phyloP scores from a whole-genome alignment of 106 monocot species.

The Dendrobium catenatum region DNA sequence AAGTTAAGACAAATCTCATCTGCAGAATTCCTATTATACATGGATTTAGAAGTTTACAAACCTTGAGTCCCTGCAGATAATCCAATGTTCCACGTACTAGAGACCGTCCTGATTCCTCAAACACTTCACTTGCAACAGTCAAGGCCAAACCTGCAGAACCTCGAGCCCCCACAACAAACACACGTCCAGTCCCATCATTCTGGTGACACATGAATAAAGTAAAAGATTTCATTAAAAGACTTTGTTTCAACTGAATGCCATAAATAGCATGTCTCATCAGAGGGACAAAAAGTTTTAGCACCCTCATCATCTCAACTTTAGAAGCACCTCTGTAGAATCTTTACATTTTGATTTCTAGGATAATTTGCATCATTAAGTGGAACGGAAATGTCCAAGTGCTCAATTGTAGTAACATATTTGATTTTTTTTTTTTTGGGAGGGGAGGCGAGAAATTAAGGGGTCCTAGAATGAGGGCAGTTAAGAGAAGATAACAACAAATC shows the following conservation, averaged over 20 bases:
- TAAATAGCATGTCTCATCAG: neutral
- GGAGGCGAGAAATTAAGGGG: neutral
- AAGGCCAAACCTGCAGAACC: conserved; percentile 70
- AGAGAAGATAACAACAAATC: neutral
- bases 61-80: conserved; percentile 96
- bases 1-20: neutral
- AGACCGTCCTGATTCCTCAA: conserved; percentile 89
- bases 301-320: neutral
- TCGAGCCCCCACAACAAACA: conserved; percentile 71
- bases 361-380: neutral
- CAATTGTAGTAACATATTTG: neutral
- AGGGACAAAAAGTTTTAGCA: neutral
- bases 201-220: conserved; percentile 14
- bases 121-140: conserved; percentile 88
- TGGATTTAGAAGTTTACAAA: conserved; percentile 19
- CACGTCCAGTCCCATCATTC: conserved; percentile 87
- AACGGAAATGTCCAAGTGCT: neutral
- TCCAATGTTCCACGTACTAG: conserved; percentile 91
- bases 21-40: neutral
- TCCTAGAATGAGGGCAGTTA: neutral
- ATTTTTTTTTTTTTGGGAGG: neutral
- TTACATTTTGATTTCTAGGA: neutral
- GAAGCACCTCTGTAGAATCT: neutral
- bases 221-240: neutral
- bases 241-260: neutral